Base-by-base conservation (phyloP, 495 filamentous ascomycete species). In the Alectoria sarmentosa region DNA sequence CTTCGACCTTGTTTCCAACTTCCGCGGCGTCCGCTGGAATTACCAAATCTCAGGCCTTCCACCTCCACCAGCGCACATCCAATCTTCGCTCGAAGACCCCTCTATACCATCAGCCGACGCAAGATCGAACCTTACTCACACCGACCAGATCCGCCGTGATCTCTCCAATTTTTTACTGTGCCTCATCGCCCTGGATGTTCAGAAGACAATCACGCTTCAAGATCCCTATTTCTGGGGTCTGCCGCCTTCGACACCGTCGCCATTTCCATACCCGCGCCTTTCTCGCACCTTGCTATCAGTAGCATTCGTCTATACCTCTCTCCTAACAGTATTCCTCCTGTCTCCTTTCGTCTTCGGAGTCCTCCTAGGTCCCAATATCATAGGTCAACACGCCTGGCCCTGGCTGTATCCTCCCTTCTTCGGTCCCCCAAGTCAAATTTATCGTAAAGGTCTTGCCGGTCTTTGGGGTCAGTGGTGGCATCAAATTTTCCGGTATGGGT, bases 391-490 rank as follows among this genome's bases (percentile, higher is more conserved):
- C 34, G 78, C 76, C 8, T 81, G 80, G 60, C 73, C 88, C 2
- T 91, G 86, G 85, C 78, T 86, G 10, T 88, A 92, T 66, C 80
- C 90, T 0, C 78, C 81, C 41, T 69, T 76, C 23, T 90, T 83
- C 69, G 91, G 90, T 19, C 77, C 82, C 1, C 76, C 82, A 64
- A 64, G 64, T 4, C 71, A 76, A 13, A 76, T 93, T 8, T 70
- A 88, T 6, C 81, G 88, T 60, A 75, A 84, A 55, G 90, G 91
- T 0, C 75, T 96, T 1, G 77, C 82, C 11, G 91, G 91, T 37
- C 84, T 86, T 68, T 96, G 91, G 91, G 84, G 88, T 49, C 80
- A 77, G 21, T 95, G 87, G 86, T 96, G 91, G 91, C 91, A 96
- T 73, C 91, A 96, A 72, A 82, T 87, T 2, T 94, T 96, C 76